These are phyloP conservation scores for Sporothrix humicola DNA, from an alignment of 2,329 filamentous ascomycete species.

Conservation along the genomic window DNA sequence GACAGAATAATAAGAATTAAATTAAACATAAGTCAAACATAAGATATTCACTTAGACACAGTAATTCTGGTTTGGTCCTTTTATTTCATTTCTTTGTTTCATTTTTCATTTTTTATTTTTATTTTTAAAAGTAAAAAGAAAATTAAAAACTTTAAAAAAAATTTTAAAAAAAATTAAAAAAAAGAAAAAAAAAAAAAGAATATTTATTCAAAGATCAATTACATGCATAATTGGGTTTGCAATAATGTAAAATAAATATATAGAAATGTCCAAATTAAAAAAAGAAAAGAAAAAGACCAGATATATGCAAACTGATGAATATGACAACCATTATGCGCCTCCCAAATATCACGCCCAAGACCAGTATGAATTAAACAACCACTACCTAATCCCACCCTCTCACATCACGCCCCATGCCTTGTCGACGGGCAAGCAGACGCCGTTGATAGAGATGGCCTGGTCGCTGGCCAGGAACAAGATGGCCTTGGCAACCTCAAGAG, in stretches of 20 bases:
- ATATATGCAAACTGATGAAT: too few species aligned
- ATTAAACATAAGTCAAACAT: too few species aligned
- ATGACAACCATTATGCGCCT: not conserved
- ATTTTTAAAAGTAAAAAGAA: not conserved
- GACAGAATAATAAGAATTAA: too few species aligned
- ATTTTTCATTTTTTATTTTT: slow-evolving; percentile 17
- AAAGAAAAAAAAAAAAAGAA: not conserved
- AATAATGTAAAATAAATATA: not conserved
- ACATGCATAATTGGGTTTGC: too few species aligned
- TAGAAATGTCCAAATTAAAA: not conserved
- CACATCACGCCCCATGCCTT: slow-evolving; percentile 47
- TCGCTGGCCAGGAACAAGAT: slow-evolving; percentile 48
- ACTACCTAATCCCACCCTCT: not conserved
- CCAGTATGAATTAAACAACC: too few species aligned
- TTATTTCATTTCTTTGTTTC: not conserved
- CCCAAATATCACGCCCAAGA: too few species aligned
- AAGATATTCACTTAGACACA: too few species aligned
- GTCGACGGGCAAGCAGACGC: slow-evolving; percentile 47
- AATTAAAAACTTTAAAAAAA: too few species aligned
- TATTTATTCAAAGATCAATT: not conserved
- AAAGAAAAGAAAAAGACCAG: not conserved
- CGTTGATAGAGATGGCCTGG: slow-evolving; percentile 47
- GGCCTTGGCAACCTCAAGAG: slow-evolving; percentile 46
- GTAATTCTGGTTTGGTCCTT: too few species aligned
- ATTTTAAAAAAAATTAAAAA: not conserved